A percentile compares a stretch with the other conserved stretches of the same genome.
Evolutionary conservation across 768 basidiomycete genomes (phyloP).

Genomic region (Asterophora parasitica): DNA sequence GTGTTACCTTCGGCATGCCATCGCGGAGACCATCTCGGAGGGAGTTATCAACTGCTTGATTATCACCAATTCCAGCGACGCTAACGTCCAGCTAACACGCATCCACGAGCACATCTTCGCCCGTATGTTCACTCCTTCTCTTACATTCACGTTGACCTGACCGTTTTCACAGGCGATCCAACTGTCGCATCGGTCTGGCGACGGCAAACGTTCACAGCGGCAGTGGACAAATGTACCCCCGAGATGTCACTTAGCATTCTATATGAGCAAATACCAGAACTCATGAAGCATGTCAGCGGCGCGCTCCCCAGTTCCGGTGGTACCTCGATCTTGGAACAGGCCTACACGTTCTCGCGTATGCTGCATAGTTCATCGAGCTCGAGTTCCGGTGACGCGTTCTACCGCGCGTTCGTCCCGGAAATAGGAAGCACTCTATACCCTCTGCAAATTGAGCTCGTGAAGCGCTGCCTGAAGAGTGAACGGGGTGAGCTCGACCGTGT

Average conservation of each 20-base stretch:
- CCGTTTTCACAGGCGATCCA: conserved; percentile 56
- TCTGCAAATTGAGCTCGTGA: conserved; percentile 78
- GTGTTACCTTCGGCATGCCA: conserved; percentile 73
- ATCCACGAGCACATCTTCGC: conserved; percentile 88
- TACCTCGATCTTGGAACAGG: conserved; percentile 61
- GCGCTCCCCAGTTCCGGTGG: conserved; percentile 42
- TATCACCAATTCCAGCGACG: conserved; percentile 80
- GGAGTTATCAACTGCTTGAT: conserved; percentile 83
- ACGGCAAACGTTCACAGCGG: conserved; percentile 84
- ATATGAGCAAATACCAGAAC: conserved; percentile 63
- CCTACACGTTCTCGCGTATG: conserved; percentile 81
- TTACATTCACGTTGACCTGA: neutral
- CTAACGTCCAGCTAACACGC: conserved; percentile 77
- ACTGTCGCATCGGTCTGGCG: conserved; percentile 90
- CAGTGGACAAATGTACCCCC: conserved; percentile 70
- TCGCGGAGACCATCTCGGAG: conserved; percentile 71
- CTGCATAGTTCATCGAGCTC: conserved; percentile 68
- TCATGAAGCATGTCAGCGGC: conserved; percentile 48
- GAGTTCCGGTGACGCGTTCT: conserved; percentile 68
- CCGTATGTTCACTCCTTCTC: conserved; percentile 42
- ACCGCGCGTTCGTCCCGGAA: conserved; percentile 84
- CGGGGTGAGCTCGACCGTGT: conserved; percentile 68
- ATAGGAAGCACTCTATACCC: conserved; percentile 71
- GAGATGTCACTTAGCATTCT: conserved; percentile 68
- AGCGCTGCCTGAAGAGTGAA: conserved; percentile 76